phyloP scores from a whole-genome alignment of 2,329 filamentous ascomycete genomes.

The Penicillium sp. region DNA sequence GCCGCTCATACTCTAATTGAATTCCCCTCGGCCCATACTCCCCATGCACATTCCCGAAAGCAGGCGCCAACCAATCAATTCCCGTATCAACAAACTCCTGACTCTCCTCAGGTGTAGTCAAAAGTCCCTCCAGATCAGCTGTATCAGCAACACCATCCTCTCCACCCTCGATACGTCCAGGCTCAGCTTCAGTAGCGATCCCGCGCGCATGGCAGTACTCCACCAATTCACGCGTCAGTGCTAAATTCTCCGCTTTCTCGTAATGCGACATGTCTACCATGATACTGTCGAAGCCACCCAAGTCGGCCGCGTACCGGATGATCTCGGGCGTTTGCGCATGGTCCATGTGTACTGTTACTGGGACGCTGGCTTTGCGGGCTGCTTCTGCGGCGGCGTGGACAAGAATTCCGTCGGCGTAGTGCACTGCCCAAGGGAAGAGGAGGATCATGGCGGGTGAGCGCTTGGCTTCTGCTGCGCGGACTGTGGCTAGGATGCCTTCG shows the following conservation, averaged over 20 bases:
- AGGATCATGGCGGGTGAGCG: constrained; percentile 69
- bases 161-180: constrained; percentile 68
- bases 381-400: constrained; percentile 58
- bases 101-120: constrained; percentile 69
- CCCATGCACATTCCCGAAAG: constrained; percentile 75
- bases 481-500: constrained; percentile 68
- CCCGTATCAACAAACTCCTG: constrained; percentile 70
- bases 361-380: constrained; percentile 58
- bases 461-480: constrained; percentile 68
- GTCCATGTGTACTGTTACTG: constrained; percentile 65
- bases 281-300: constrained; percentile 67
- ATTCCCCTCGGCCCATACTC: constrained; percentile 68
- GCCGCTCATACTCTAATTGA: constrained; percentile 59
- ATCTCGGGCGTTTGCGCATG: constrained; percentile 65
- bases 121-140: constrained; percentile 59
- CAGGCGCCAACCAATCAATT: constrained; percentile 72
- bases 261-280: constrained; percentile 79
- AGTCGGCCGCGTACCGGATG: constrained; percentile 60
- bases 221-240: constrained; percentile 62
- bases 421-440: constrained; percentile 72
- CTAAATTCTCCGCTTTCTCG: constrained; percentile 68
- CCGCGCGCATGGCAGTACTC: constrained; percentile 63
- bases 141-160: constrained; percentile 74
- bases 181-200: constrained; percentile 70
- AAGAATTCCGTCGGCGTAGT: constrained; percentile 61